Evolutionary conservation across 1,284 basidiomycete species (phyloP), one percentile per base, ranked within the genome.

Genomic region (Irpex sp.): DNA sequence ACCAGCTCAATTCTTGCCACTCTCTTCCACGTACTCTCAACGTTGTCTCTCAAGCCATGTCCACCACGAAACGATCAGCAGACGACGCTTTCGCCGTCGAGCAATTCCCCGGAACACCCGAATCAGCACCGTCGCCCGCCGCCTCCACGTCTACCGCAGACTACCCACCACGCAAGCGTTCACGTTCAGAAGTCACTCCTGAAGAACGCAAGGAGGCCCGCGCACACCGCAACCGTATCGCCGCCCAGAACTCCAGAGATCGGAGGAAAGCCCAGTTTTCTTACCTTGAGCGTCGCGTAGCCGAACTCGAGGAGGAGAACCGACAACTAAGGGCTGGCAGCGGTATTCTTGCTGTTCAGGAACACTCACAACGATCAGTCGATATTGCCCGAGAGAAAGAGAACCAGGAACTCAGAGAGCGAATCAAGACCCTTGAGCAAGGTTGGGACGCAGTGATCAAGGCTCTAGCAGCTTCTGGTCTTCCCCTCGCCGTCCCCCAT

Each of bases 241-340:
- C 91, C 8, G 91, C 91, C 7, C 91, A 93, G 79, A 90, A 92
- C 79, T 91, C 88, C 26, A 87, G 91, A 61, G 91, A 93, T 78
- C 82, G 88, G 67, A 83, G 90, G 63, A 93, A 93, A 74, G 88
- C 86, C 26, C 90, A 93, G 66, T 93, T 87, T 72, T 40, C 78
- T 6, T 80, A 81, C 67, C 75, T 80, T 69, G 78, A 80, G 70
- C 71, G 66, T 9, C 77, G 79, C 15, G 80, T 82, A 7, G 71
- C 73, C 55, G 76, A 80, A 71, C 79, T 82, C 58, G 78, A 81
- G 71, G 75, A 77, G 48, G 81, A 82, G 73, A 82, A 82, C 72
- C 70, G 75, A 60, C 75, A 76, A 57, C 75, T 82, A 21, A 77
- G 79, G 55, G 74, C 77, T 21, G 76, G 77, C 66, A 75, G 76